Evolutionary conservation across 441 rosid genomes (phyloP).

Genomic region (Corymbia calophylla): DNA sequence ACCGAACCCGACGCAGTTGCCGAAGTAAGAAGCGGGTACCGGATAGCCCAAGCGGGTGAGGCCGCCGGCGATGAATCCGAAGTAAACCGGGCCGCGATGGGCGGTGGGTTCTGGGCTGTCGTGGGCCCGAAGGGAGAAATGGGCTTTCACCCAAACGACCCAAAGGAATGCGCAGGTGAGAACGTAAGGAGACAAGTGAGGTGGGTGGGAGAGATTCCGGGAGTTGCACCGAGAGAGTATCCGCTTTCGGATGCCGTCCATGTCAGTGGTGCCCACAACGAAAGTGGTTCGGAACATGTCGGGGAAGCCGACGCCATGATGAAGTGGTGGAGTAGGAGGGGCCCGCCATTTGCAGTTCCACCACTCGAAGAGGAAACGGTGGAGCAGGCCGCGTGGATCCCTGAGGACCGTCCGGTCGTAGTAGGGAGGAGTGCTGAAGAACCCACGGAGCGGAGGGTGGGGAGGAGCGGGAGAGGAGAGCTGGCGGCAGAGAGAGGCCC

Average conservation of each 20-base stretch:
- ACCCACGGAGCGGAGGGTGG: neutral
- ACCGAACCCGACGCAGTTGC: conserved; percentile 31
- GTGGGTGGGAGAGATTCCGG: neutral
- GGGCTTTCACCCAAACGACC: conserved; percentile 22
- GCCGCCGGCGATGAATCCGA: conserved; percentile 27
- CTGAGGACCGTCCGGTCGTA: conserved; percentile 15
- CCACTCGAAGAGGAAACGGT: conserved; percentile 15
- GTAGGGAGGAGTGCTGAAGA: neutral
- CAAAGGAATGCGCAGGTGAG: conserved; percentile 19
- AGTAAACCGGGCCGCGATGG: neutral
- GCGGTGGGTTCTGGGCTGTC: neutral
- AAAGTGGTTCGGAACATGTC: conserved; percentile 25
- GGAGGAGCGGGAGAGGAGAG: neutral
- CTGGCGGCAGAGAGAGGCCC: neutral
- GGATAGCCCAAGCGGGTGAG: conserved; percentile 14
- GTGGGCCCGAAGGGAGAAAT: neutral
- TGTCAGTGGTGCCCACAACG: conserved; percentile 4
- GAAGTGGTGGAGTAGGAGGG: neutral
- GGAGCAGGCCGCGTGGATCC: conserved; percentile 10
- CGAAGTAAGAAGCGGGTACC: conserved; percentile 20
- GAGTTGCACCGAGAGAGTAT: conserved; percentile 10
- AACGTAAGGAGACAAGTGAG: conserved; percentile 23
- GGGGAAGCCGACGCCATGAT: neutral
- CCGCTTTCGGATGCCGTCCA: conserved; percentile 12
- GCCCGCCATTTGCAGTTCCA: neutral